These are phyloP conservation scores for Ceratocystiopsis sp. DNA, from an alignment of 2,329 filamentous ascomycete species.

Conservation along the genomic window DNA sequence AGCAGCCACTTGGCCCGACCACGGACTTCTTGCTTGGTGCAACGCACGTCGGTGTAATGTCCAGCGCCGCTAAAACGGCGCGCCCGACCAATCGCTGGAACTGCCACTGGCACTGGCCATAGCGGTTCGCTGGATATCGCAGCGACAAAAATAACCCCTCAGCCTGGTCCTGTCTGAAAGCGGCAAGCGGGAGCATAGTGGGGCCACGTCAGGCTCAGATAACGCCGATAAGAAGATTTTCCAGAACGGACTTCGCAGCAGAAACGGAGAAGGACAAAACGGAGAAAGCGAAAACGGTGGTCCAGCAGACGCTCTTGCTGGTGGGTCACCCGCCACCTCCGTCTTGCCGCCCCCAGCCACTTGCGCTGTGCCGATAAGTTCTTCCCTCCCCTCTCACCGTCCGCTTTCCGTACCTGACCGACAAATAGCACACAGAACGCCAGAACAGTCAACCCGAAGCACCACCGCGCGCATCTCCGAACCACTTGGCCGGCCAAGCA, in stretches of 20 bases:
- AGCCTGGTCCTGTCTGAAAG: neutral
- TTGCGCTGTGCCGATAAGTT: neutral
- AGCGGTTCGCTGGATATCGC: conserved; percentile 10
- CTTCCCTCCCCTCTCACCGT: neutral
- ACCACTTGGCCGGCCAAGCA: neutral
- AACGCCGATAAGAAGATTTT: neutral
- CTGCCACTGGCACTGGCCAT: neutral
- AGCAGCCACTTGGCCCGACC: conserved; percentile 1
- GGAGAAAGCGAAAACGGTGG: too few species aligned
- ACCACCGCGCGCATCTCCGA: neutral
- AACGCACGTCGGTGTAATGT: too few species aligned
- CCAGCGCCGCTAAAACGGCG: too few species aligned
- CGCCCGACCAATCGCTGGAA: too few species aligned
- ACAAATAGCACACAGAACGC: conserved; percentile 1
- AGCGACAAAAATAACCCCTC: conserved; percentile 11
- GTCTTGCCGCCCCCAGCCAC: neutral
- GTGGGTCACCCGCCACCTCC: neutral
- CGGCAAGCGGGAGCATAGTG: neutral
- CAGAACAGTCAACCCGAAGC: neutral
- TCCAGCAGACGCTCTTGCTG: too few species aligned
- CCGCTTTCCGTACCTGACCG: neutral
- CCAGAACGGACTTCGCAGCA: too few species aligned
- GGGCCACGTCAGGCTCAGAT: neutral
- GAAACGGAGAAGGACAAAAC: too few species aligned
- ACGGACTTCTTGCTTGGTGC: too few species aligned